Conservation (phyloP, 148 eudicot genomes). For the Vaccinium vitisidaea region DNA sequence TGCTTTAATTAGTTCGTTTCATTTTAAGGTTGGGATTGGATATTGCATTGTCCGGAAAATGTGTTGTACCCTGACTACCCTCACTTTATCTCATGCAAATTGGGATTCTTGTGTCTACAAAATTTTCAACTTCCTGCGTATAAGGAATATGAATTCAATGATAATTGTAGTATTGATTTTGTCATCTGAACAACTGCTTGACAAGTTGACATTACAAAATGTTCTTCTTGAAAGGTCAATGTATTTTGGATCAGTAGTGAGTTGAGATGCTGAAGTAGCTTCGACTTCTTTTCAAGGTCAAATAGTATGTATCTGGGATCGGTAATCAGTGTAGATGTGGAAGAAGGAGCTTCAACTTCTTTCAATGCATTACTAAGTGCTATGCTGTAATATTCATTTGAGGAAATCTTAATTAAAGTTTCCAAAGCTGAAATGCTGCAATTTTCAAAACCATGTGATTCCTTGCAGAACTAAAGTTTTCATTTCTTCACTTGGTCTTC, state of each 20-base stretch:
- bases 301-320: not conserved
- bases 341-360: not conserved
- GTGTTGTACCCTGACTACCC: no score
- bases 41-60: not conserved
- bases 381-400: not conserved
- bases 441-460: not conserved
- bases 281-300: not conserved
- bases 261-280: not conserved
- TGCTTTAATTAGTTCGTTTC: not conserved
- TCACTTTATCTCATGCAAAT: not conserved
- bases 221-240: not conserved
- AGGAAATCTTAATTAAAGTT: not conserved
- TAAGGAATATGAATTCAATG: not conserved
- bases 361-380: not conserved
- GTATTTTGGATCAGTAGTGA: conserved; percentile 1
- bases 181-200: not conserved
- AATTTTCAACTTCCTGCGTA: not conserved
- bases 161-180: not conserved
- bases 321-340: not conserved
- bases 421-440: not conserved
- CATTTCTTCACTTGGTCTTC: not conserved
- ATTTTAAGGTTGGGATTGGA: conserved; percentile 1
- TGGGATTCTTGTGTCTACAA: not conserved
- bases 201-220: not conserved
- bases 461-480: not conserved